Evolutionary conservation across 345 rosid genomes (phyloP), one percentile per base, ranked within the genome.

Genomic region (Hibiscus mutabilis): DNA sequence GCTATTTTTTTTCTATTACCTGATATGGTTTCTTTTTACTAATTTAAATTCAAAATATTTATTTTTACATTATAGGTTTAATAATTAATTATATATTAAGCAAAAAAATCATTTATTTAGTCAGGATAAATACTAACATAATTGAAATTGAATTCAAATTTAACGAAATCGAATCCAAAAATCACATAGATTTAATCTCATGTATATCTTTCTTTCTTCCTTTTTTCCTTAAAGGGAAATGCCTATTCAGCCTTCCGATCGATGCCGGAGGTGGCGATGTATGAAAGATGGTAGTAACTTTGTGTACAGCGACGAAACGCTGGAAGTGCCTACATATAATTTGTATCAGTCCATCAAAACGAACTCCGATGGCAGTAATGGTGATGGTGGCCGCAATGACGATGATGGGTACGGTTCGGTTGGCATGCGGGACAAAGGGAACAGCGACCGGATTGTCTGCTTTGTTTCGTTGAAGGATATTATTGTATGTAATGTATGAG

Each of bases 261-360:
- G 70, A 35, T 71, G 60, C 10, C 55, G 78, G 47, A 87, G 76
- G 60, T 85, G 89, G 89, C 69, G 78, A 10, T 57, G 78, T 0
- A 77, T 86, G 16, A 84, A 75, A 61, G 84, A 75, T 7, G 85
- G 81, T 22, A 27, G 49, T 16, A 69, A 75, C 7, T 86, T 78
- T 77, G 79, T 86, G 13, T 85, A 77, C 78, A 77, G 82, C 64
- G 84, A 83, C 52, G 91, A 86, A 55, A 85, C 88, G 1, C 15
- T 79, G 9, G 86, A 79, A 6, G 78, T 27, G 44, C 25, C 82
- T 2, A 74, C 79, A 6, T 68, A 68, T 19, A 55, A 51, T 33
- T 49, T 79, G 69, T 82, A 84, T 52, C 78, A 56, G 12, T 60
- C 67, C 53, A 29, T n/a, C 55, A 29, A 74, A 46, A 59, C 2